phyloP scores from a whole-genome alignment of 805 yeast species.

The Yamadazyma akitaensis region DNA sequence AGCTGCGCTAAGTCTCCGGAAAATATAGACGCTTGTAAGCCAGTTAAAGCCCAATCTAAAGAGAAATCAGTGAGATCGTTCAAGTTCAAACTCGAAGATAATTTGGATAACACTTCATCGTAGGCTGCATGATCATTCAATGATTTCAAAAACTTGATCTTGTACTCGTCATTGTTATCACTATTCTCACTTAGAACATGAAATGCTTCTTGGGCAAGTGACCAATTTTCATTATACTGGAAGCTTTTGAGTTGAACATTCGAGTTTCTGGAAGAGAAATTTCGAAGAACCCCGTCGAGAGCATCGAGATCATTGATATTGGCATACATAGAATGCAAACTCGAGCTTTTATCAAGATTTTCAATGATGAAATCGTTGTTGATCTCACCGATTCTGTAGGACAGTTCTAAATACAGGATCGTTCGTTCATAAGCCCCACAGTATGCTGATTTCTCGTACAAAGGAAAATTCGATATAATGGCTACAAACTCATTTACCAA shows the following conservation, averaged over 20 bases:
- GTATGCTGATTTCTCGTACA: slow-evolving; percentile 78
- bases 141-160: slow-evolving; percentile 62
- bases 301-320: slow-evolving; percentile 88
- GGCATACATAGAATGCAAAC: slow-evolving; percentile 79
- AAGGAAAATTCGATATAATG: slow-evolving; percentile 59
- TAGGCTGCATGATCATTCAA: slow-evolving; percentile 74
- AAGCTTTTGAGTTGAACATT: slow-evolving; percentile 67
- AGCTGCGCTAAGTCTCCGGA: slow-evolving; percentile 54
- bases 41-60: slow-evolving; percentile 61
- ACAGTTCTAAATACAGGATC: slow-evolving; percentile 77
- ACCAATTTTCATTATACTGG: slow-evolving; percentile 84
- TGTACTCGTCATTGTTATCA: slow-evolving; percentile 31
- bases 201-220: slow-evolving; percentile 81
- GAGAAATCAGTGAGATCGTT: slow-evolving; percentile 29
- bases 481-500: slow-evolving; percentile 47
- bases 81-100: slow-evolving; percentile 34
- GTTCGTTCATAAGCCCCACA: slow-evolving; percentile 87
- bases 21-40: slow-evolving; percentile 70
- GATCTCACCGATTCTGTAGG: slow-evolving; percentile 43
- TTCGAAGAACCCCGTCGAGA: slow-evolving; percentile 77
- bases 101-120: slow-evolving; percentile 55
- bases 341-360: slow-evolving; percentile 39
- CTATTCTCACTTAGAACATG: slow-evolving; percentile 54
- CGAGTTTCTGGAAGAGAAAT: slow-evolving; percentile 64
- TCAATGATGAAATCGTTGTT: slow-evolving; percentile 13